Evolutionary conservation across 2,329 filamentous ascomycete species (phyloP).

Genomic region (Chrysoporthe cubensis): DNA sequence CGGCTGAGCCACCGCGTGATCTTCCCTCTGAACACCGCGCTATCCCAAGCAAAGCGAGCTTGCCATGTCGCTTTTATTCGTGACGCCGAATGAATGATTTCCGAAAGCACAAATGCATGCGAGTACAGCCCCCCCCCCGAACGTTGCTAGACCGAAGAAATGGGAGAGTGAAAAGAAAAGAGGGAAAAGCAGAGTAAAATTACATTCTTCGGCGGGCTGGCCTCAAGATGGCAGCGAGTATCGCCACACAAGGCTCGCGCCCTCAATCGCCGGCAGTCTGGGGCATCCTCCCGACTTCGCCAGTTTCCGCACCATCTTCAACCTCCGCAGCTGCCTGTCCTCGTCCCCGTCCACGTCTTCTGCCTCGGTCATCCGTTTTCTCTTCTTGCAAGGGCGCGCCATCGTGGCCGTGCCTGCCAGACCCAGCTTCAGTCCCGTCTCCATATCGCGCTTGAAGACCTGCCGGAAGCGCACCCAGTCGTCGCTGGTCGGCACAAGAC

Average conservation of each 20-base stretch:
- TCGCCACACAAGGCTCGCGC: constrained; percentile 38
- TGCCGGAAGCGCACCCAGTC: constrained; percentile 44
- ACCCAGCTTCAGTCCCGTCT: constrained; percentile 34
- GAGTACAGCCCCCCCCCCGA: neutral
- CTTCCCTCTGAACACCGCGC: neutral
- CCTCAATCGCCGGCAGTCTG: constrained; percentile 33
- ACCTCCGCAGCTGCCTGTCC: neutral
- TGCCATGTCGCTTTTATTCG: neutral
- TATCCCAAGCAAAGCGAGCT: neutral
- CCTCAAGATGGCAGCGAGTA: constrained; percentile 30
- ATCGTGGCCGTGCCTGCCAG: constrained; percentile 20
- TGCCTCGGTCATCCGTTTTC: neutral
- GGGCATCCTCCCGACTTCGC: neutral
- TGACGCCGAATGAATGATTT: neutral
- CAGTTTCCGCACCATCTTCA: constrained; percentile 21
- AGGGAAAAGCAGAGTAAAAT: neutral
- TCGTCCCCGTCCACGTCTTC: neutral
- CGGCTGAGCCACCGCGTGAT: neutral
- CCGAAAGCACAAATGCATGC: neutral
- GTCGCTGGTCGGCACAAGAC: constrained; percentile 41
- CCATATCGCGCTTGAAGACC: constrained; percentile 40
- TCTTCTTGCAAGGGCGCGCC: constrained; percentile 11
- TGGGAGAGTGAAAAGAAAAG: neutral
- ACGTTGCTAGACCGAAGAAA: no score
- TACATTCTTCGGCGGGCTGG: neutral